A percentile compares a stretch with the other conserved stretches of the same genome.
Evolutionary conservation across 1,284 basidiomycete genomes (phyloP).

Genomic region (Phylloporus gajari): DNA sequence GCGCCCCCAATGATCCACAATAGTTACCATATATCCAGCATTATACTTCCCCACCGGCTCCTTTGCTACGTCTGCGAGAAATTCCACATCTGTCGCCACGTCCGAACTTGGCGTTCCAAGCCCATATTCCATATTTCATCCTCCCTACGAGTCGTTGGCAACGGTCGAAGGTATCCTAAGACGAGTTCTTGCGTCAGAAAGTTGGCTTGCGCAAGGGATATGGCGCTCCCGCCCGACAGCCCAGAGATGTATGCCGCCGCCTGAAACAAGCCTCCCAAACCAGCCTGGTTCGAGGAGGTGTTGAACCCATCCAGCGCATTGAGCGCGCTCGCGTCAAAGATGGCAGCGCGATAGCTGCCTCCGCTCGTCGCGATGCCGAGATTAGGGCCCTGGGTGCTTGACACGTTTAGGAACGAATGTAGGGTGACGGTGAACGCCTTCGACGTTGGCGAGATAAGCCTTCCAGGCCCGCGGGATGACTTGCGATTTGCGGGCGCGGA

Average conservation of each 20-base stretch:
- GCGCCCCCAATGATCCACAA: conserved; percentile 40
- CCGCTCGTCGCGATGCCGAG: conserved; percentile 59
- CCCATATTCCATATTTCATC: conserved; percentile 49
- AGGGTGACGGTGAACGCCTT: conserved; percentile 37
- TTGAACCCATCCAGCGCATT: conserved; percentile 63
- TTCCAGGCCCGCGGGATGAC: conserved; percentile 47
- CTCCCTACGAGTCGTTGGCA: conserved; percentile 38
- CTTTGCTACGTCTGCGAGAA: conserved; percentile 34
- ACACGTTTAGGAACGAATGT: conserved; percentile 47
- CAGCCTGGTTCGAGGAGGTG: conserved; percentile 49
- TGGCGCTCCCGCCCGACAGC: conserved; percentile 54
- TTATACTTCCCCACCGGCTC: conserved; percentile 48
- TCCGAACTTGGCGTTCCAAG: conserved; percentile 34
- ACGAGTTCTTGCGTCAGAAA: conserved; percentile 52
- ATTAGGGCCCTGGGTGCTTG: conserved; percentile 42
- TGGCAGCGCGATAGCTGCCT: conserved; percentile 59
- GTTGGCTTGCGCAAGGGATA: conserved; percentile 52
- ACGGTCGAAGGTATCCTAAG: conserved; percentile 43
- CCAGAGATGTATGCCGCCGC: conserved; percentile 54
- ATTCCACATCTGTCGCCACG: conserved; percentile 29
- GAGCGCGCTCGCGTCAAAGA: conserved; percentile 61
- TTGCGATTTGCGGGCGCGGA: conserved; percentile 36
- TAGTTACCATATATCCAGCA: not conserved
- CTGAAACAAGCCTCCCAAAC: conserved; percentile 63
- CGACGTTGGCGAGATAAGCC: conserved; percentile 49